These are phyloP conservation scores for Begonia peltatifolia DNA, from an alignment of 306 rosid genomes.

Conservation along the genomic window DNA sequence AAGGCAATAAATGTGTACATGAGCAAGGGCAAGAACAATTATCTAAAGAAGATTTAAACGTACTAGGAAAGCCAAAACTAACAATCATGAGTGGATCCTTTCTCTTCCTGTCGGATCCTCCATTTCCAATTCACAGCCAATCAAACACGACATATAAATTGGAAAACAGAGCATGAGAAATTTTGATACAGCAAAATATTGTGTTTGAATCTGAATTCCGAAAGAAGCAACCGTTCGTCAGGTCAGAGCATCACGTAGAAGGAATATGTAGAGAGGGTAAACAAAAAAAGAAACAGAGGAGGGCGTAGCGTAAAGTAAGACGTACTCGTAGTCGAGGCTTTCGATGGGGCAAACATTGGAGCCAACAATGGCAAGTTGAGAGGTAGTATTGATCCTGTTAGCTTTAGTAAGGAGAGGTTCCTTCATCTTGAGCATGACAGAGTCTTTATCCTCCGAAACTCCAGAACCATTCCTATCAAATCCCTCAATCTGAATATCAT, in stretches of 20 bases:
- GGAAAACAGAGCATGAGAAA: neutral
- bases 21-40: too few species aligned
- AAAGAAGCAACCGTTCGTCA: neutral
- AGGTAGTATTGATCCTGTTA: slow-evolving; percentile 54
- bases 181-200: neutral
- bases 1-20: too few species aligned
- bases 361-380: slow-evolving; percentile 72
- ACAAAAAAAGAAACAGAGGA: neutral
- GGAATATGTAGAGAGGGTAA: neutral
- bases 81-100: too few species aligned
- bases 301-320: too few species aligned
- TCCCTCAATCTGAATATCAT: slow-evolving; percentile 6
- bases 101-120: neutral
- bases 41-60: too few species aligned
- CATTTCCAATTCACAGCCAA: neutral
- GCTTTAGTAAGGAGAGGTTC: slow-evolving; percentile 32
- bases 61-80: too few species aligned
- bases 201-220: neutral
- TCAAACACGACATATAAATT: neutral
- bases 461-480: slow-evolving; percentile 13
- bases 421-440: neutral
- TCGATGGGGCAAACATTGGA: slow-evolving; percentile 61
- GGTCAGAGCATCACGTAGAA: too few species aligned
- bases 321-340: slow-evolving; percentile 77
- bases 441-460: neutral